Conservation (phyloP, 2,329 filamentous ascomycete species). For the Aspergillus felis region DNA sequence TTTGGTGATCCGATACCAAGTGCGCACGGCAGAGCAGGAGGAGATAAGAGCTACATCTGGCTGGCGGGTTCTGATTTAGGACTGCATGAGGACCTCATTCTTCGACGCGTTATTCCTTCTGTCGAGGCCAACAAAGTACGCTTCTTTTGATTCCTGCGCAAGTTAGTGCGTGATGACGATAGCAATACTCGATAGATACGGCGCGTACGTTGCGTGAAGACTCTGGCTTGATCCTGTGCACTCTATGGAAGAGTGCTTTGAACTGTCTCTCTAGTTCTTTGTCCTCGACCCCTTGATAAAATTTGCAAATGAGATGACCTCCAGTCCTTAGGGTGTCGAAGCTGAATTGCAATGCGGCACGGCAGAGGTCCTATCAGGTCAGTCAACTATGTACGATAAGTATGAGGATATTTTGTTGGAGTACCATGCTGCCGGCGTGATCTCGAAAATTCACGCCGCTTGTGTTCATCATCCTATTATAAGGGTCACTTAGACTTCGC, state of each 20-base stretch:
- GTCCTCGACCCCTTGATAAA: slow-evolving; percentile 88
- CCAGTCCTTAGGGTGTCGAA: slow-evolving; percentile 76
- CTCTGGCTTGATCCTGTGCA: slow-evolving; percentile 85
- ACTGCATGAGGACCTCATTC: slow-evolving; percentile 42
- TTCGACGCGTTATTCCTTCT: slow-evolving; percentile 55
- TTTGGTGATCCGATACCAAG: not conserved
- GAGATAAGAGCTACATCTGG: not conserved
- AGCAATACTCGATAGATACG: not conserved
- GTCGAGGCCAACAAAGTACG: slow-evolving; percentile 76
- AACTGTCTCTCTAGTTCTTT: slow-evolving; percentile 71
- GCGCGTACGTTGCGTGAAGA: slow-evolving; percentile 71
- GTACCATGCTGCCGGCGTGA: slow-evolving; percentile 91
- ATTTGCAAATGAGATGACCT: slow-evolving; percentile 95
- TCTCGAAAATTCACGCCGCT: slow-evolving; percentile 83
- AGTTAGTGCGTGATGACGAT: slow-evolving; percentile 11
- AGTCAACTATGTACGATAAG: not conserved
- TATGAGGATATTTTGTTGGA: slow-evolving; percentile 26
- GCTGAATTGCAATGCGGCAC: slow-evolving; percentile 77
- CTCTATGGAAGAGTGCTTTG: slow-evolving; percentile 71
- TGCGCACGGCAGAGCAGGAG: not conserved
- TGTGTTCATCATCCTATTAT: slow-evolving; percentile 99
- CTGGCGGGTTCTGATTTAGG: slow-evolving; percentile 1
- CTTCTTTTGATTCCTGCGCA: slow-evolving; percentile 72
- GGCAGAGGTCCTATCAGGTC: slow-evolving; percentile 71
- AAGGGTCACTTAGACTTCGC: slow-evolving; percentile 91